Evolutionary conservation across 177 flowering plant species (phyloP).

Genomic region (Tripterygium wilfordii): DNA sequence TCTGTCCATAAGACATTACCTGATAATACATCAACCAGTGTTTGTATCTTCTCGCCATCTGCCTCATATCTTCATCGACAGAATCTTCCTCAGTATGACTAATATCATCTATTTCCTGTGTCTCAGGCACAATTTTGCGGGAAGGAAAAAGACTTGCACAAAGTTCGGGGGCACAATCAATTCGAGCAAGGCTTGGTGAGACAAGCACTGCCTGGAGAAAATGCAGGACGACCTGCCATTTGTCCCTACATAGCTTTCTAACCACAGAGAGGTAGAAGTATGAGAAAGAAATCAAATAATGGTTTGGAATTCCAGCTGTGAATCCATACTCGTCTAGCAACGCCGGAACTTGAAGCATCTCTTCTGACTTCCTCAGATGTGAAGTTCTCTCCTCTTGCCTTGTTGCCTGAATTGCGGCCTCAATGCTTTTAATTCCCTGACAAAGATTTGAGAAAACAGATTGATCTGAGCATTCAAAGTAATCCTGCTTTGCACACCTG

Average conservation of each 20-base stretch:
- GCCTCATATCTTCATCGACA: constrained; percentile 30
- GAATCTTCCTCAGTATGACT: neutral
- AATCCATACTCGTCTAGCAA: constrained; percentile 51
- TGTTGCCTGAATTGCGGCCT: constrained; percentile 32
- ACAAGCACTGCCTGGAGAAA: constrained; percentile 67
- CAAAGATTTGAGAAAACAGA: constrained; percentile 50
- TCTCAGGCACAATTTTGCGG: neutral
- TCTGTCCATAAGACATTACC: constrained; percentile 53
- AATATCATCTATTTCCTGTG: constrained; percentile 7
- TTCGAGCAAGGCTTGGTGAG: constrained; percentile 33
- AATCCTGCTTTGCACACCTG: constrained; percentile 28
- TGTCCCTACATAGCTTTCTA: constrained; percentile 44
- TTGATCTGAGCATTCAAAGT: constrained; percentile 56
- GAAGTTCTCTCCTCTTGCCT: constrained; percentile 25
- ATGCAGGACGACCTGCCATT: constrained; percentile 64
- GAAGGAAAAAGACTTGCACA: constrained; percentile 32
- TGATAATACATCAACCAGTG: constrained; percentile 61
- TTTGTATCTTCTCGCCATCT: constrained; percentile 56
- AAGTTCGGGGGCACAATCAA: constrained; percentile 42
- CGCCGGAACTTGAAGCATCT: constrained; percentile 73
- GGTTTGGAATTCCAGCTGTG: constrained; percentile 52
- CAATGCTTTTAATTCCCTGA: constrained; percentile 53
- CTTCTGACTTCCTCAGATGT: constrained; percentile 41
- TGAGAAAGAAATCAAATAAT: constrained; percentile 39
- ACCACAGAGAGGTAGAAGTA: constrained; percentile 66